These are phyloP conservation scores for Candida ulmi DNA, from an alignment of 805 yeast genomes.

Conservation along the genomic window DNA sequence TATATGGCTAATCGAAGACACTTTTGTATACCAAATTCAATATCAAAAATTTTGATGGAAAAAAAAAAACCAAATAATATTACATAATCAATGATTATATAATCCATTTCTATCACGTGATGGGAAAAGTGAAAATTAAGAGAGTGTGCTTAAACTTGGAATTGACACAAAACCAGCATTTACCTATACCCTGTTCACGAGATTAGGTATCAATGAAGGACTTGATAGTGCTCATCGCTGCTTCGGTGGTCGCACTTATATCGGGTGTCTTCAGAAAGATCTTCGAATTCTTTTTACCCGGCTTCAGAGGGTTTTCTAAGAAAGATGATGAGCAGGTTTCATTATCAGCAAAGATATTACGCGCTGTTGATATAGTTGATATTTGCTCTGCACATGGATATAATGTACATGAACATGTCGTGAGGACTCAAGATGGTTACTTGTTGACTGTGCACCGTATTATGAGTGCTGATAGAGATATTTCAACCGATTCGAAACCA, in stretches of 20 bases:
- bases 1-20: too few species aligned
- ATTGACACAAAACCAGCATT: background rate
- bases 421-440: conserved; percentile 65
- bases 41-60: background rate
- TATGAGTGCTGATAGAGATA: conserved; percentile 1
- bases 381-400: conserved; percentile 60
- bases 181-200: too few species aligned
- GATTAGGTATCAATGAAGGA: background rate
- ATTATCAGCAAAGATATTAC: background rate
- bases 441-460: conserved; percentile 63
- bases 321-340: background rate
- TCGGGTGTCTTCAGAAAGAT: too few species aligned
- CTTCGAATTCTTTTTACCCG: background rate
- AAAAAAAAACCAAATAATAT: background rate
- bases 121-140: background rate
- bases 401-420: conserved; percentile 58
- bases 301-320: too few species aligned
- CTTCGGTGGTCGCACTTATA: background rate
- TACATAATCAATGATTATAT: too few species aligned
- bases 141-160: background rate
- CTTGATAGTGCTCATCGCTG: background rate
- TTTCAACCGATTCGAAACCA: conserved; percentile 16
- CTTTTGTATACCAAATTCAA: too few species aligned
- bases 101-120: background rate
- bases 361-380: conserved; percentile 35